Percentiles rank a stretch among this genome's conserved stretches.
Evolutionary conservation across 2,329 filamentous ascomycete species (phyloP).

Genomic region (Pestalotiopsis sp.): DNA sequence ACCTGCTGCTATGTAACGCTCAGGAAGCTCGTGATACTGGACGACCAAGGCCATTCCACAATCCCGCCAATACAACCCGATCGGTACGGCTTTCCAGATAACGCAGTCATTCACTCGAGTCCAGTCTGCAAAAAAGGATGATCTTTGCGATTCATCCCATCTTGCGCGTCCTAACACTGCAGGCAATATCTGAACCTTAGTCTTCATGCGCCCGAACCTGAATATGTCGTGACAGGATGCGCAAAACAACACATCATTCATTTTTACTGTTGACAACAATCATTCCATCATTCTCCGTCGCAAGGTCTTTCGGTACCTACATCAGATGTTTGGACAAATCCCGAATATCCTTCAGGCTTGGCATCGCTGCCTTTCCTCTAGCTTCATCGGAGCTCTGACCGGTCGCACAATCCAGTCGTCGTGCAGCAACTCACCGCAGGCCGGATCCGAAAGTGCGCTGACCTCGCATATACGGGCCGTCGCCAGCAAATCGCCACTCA

Average conservation of each 20-base stretch:
- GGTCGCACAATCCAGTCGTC: neutral
- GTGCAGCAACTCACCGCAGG: neutral
- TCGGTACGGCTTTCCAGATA: neutral
- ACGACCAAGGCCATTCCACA: neutral
- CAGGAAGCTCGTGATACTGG: neutral
- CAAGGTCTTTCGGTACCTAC: constrained; percentile 1
- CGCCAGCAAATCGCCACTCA: constrained; percentile 8
- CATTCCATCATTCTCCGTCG: neutral
- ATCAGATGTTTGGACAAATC: neutral
- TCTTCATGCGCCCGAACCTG: neutral
- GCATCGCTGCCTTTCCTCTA: neutral
- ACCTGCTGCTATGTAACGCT: neutral
- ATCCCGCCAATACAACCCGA: neutral
- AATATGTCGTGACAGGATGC: neutral
- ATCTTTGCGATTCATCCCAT: neutral
- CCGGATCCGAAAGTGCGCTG: constrained; percentile 7
- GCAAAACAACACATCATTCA: neutral
- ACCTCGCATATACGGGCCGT: constrained; percentile 13
- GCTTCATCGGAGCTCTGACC: neutral
- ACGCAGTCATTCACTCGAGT: neutral
- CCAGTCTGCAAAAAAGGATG: neutral
- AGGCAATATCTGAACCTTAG: neutral
- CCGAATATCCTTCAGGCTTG: neutral
- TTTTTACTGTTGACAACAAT: neutral
- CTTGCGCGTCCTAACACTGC: neutral